Evolutionary conservation across 2,329 filamentous ascomycete species (phyloP), one percentile per base, ranked within the genome.

Genomic region (Raffaelea ambrosiae): DNA sequence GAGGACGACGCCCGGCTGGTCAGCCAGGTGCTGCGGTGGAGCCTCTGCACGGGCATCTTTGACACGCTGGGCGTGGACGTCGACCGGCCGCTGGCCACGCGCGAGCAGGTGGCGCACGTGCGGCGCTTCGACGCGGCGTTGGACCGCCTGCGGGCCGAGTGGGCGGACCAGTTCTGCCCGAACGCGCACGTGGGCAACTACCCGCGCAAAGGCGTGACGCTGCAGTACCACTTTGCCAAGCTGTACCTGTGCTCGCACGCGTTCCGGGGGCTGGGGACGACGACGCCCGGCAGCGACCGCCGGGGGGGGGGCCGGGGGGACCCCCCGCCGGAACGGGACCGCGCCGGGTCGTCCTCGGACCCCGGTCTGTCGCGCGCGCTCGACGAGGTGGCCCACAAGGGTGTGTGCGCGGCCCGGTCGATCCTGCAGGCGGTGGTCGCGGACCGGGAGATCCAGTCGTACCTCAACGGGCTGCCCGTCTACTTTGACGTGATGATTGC

Each of bases 141-240:
- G 16, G 58, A 61, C 41, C 50, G 44, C n/a, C 46, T 53, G 5
- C 51, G 56, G 3, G 52, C 51, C 1, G 56, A 59, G 35, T 59
- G 57, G 57, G 48, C 40, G 1, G 56, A 57, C 9, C 40, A 48
- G n/a, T 57, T 57, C 35, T 47, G 42, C 7, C 53, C 51, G 3
- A 61, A 60, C 38, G 50, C 48, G 5, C 53, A 57, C 40, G 58
- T 63, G n/a, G 61, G 60, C n/a, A 62, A 62, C 43, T 62, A 62
- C 43, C 60, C 61, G 5, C 53, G 51, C 18, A 63, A 63, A 48
- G 61, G 61, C 9, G 60, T 63, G 13, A 48, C 51, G 5, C 50
- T 64, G 13, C 61, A 64, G 48, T 61, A 60, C 47, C 56, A 63
- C 48, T 63, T 63, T 51, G 61, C 61, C 9, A 63, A 61, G 48